Percentiles rank a stretch among this genome's conserved stretches.
These are phyloP conservation scores for Coemansia sp. DNA, from an alignment of 192 early-diverging fungal species.

Conservation along the genomic window DNA sequence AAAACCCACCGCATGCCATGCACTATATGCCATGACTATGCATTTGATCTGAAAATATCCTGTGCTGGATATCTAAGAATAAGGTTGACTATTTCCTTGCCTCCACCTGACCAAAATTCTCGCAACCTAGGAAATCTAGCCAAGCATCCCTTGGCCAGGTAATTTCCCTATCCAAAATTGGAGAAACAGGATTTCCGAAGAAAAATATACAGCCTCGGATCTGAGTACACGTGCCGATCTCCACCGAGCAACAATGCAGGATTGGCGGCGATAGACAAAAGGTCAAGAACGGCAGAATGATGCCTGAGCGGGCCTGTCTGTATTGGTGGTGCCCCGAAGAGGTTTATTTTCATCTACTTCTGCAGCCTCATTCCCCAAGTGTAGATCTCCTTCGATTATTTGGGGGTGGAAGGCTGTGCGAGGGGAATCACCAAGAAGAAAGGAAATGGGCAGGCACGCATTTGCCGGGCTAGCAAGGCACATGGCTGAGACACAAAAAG, in stretches of 20 bases:
- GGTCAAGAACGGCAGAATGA: background rate
- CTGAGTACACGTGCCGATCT: background rate
- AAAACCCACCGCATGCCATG: background rate
- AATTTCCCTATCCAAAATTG: background rate
- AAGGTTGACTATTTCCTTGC: background rate
- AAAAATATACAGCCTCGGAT: background rate
- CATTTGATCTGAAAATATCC: constrained; percentile 1
- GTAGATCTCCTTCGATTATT: constrained; percentile 19
- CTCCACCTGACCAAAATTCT: background rate
- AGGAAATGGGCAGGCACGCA: background rate
- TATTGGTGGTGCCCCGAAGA: background rate
- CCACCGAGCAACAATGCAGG: background rate
- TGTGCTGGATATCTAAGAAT: constrained; percentile 4
- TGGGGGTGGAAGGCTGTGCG: background rate
- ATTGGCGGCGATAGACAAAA: background rate
- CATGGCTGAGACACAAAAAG: background rate
- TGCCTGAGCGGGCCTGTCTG: background rate
- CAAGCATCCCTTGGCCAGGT: background rate
- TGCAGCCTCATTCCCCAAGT: constrained; percentile 4
- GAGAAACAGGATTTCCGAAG: constrained; percentile 3
- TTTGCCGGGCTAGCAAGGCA: constrained; percentile 1
- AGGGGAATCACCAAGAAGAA: background rate
- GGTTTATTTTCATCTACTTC: background rate
- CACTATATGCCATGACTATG: background rate
- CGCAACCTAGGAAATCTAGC: background rate